Conservation (phyloP, 352 stramenopile genomes). For the Peronospora destructor region DNA sequence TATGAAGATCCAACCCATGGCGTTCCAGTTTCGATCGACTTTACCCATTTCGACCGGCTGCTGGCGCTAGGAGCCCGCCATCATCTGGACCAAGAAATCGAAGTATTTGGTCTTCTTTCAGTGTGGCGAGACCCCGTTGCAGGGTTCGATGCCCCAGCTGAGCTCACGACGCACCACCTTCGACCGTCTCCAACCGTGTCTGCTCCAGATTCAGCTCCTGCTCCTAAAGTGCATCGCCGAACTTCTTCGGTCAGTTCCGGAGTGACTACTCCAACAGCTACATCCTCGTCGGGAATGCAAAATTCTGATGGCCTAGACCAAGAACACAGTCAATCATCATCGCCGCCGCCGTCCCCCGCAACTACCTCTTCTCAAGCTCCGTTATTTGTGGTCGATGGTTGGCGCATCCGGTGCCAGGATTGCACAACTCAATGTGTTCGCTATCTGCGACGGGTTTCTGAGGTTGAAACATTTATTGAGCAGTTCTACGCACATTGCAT, state of each 20-base stretch:
- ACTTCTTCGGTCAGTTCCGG: slow-evolving; percentile 18
- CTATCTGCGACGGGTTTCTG: slow-evolving; percentile 44
- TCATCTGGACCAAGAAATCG: slow-evolving; percentile 58
- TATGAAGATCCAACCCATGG: slow-evolving; percentile 40
- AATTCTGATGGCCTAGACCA: slow-evolving; percentile 2
- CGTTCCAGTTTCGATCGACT: slow-evolving; percentile 45
- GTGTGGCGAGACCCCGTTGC: slow-evolving; percentile 55
- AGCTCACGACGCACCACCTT: slow-evolving; percentile 28
- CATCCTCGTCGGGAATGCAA: slow-evolving; percentile 8
- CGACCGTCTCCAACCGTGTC: slow-evolving; percentile 20
- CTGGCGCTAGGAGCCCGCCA: slow-evolving; percentile 41
- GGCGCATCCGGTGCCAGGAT: slow-evolving; percentile 62
- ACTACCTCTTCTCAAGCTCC: slow-evolving; percentile 14
- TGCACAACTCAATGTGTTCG: slow-evolving; percentile 49
- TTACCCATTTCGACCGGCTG: slow-evolving; percentile 64
- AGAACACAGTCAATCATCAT: slow-evolving; percentile 10
- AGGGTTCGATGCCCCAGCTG: slow-evolving; percentile 53
- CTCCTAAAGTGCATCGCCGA: slow-evolving; percentile 16
- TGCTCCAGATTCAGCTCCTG: slow-evolving; percentile 15
- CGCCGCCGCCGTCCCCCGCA: slow-evolving; percentile 9
- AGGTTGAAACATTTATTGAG: slow-evolving; percentile 57
- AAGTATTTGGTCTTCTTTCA: slow-evolving; percentile 66
- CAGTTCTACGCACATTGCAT: slow-evolving; percentile 68
- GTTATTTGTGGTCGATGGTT: slow-evolving; percentile 45
- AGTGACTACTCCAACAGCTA: slow-evolving; percentile 14